phyloP scores from a whole-genome alignment of 75 land plant genomes.

The Chamaecyparis obtusa region DNA sequence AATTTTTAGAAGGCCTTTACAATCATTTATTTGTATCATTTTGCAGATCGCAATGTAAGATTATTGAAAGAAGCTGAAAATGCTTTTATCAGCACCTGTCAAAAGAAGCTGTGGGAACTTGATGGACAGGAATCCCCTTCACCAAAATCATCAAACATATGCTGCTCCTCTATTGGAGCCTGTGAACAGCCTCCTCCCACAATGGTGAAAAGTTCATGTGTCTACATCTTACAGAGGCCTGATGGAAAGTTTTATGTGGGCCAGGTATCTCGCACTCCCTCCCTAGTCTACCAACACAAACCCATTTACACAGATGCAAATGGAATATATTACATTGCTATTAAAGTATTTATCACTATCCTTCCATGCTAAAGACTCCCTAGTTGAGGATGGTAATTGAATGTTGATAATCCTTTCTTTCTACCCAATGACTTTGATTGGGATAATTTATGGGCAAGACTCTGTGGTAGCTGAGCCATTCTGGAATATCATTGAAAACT shows the following conservation, averaged over 20 bases:
- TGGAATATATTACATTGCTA: background rate
- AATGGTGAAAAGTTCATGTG: conserved; percentile 69
- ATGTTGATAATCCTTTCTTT: background rate
- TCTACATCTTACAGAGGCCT: conserved; percentile 75
- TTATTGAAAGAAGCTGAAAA: conserved; percentile 10
- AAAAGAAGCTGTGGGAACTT: conserved; percentile 46
- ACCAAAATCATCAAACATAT: conserved; percentile 18
- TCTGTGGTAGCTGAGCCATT: background rate
- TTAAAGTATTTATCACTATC: background rate
- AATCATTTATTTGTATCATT: conserved; percentile 2
- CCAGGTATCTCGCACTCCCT: conserved; percentile 42
- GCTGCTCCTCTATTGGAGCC: conserved; percentile 40
- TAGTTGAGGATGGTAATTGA: background rate
- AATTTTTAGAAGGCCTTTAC: background rate
- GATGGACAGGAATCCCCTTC: conserved; percentile 16
- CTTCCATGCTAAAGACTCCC: background rate
- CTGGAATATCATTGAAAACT: background rate
- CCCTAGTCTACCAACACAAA: background rate
- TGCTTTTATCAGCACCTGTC: conserved; percentile 40
- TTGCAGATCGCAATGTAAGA: conserved; percentile 11
- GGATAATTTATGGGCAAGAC: background rate
- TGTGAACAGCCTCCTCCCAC: conserved; percentile 87
- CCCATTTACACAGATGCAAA: background rate
- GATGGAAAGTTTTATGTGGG: conserved; percentile 86
- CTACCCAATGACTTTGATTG: background rate